A percentile compares a stretch with the other conserved stretches of the same genome.
Evolutionary conservation across 805 yeast species (phyloP).

Genomic region (Hanseniaspora clermontiae): DNA sequence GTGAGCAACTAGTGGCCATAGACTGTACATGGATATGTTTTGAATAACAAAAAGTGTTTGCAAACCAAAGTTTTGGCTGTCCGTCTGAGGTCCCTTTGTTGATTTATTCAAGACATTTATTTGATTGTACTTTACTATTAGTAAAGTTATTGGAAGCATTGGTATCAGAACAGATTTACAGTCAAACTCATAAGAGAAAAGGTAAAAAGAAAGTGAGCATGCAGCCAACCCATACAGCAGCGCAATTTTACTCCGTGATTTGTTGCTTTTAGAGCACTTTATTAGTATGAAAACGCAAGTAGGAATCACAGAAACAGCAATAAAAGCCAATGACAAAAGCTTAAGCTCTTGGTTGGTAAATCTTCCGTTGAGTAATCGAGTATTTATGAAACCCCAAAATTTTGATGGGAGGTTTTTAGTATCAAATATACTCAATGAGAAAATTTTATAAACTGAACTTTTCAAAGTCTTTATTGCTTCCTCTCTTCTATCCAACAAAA

Average conservation of each 20-base stretch:
- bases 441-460: slow-evolving; percentile 59
- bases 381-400: slow-evolving; percentile 91
- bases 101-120: background rate
- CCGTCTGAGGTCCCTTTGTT: background rate
- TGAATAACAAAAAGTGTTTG: slow-evolving; percentile 75
- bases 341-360: slow-evolving; percentile 45
- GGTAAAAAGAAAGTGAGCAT: slow-evolving; percentile 73
- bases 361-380: slow-evolving; percentile 54
- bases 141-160: slow-evolving; percentile 64
- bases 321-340: slow-evolving; percentile 40
- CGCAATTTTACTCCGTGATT: slow-evolving; percentile 29
- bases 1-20: slow-evolving; percentile 73
- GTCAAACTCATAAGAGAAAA: slow-evolving; percentile 92
- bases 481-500: slow-evolving; percentile 26
- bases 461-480: slow-evolving; percentile 28
- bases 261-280: slow-evolving; percentile 29
- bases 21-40: slow-evolving; percentile 69
- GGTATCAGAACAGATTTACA: slow-evolving; percentile 87
- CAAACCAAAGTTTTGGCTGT: slow-evolving; percentile 21
- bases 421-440: slow-evolving; percentile 46
- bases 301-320: slow-evolving; percentile 44
- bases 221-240: slow-evolving; percentile 66
- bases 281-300: slow-evolving; percentile 39
- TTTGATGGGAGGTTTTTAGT: slow-evolving; percentile 38
- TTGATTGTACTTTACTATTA: slow-evolving; percentile 23